Conservation (phyloP, 1,139 yeast genomes). For the Blastobotrys ciferrii region DNA sequence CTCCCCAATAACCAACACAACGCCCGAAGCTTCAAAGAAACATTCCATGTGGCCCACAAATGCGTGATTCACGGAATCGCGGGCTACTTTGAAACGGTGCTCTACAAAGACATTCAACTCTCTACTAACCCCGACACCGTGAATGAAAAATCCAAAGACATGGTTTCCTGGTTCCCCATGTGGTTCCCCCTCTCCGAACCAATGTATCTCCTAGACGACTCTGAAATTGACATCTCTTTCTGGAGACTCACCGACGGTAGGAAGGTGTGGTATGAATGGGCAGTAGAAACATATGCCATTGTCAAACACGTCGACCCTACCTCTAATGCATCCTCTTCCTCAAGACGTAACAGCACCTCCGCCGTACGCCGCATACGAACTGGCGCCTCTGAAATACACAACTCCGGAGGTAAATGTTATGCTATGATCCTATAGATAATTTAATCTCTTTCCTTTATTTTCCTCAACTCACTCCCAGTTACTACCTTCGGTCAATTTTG, state of each 20-base stretch:
- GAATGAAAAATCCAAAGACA: slow-evolving; percentile 50
- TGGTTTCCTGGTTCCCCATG: slow-evolving; percentile 70
- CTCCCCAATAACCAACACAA: slow-evolving; percentile 29
- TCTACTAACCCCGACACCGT: slow-evolving; percentile 51
- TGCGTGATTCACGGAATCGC: slow-evolving; percentile 67
- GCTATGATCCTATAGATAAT: slow-evolving; percentile 23
- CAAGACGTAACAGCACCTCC: slow-evolving; percentile 7
- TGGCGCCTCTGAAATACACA: slow-evolving; percentile 29
- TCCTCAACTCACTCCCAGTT: too few species aligned
- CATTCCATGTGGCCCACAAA: slow-evolving; percentile 44
- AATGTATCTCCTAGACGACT: slow-evolving; percentile 48
- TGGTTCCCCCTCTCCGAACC: slow-evolving; percentile 65
- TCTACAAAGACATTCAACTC: slow-evolving; percentile 57
- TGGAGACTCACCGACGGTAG: slow-evolving; percentile 43
- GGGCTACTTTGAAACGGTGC: slow-evolving; percentile 68
- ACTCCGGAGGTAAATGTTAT: slow-evolving; percentile 27
- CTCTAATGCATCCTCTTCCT: slow-evolving; percentile 7
- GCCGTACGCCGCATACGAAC: slow-evolving; percentile 23
- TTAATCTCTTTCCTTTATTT: too few species aligned
- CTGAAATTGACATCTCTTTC: slow-evolving; percentile 51
- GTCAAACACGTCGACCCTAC: not conserved
- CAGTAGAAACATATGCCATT: slow-evolving; percentile 46
- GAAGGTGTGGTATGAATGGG: slow-evolving; percentile 76
- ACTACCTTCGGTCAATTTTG: too few species aligned
- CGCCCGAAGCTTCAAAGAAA: slow-evolving; percentile 35